Base-by-base conservation (phyloP, 495 filamentous ascomycete species). In the Aspergillus ellipticus region DNA sequence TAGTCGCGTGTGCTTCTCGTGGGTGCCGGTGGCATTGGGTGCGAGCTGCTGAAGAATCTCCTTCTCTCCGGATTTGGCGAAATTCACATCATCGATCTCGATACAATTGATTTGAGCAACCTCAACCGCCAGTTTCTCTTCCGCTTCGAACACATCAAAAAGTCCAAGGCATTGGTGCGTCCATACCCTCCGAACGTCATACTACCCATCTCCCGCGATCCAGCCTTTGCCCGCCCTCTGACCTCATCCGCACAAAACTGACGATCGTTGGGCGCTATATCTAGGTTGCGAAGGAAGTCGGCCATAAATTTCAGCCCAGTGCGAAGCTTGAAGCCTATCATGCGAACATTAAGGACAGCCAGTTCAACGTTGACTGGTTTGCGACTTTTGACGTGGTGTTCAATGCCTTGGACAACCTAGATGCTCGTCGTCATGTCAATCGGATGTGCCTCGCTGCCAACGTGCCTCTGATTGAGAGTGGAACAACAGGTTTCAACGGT, bases 101-200 rank as follows among this genome's bases (percentile, higher is more conserved):
- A 99, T 67, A 99, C 94, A 0, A 97, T 99, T 68, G 94, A 99
- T 63, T 77, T 99, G 5, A 96, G 90, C 75, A 99, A 99, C 64
- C 80, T 99, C 46, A 99, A 99, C 64, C 90, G 94, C 16, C 94
- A 99, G 67, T 99, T 99, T 63, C 85, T 99, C 47, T 99, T 99
- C 74, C 83, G 92, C 42, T 88, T 93, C 63, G 92, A 97, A 65
- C 94, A 99, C 65, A 97, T 99, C 72, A 96, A 96, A 68, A 96
- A 96, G 66, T 82, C 94, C 6, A 99, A 99, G 67, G 93, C 94
- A 56, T 74, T 96, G 74, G 94, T 96, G 78, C 60, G 87, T 73
- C 28, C 7, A 16, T 19, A 26, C n/a, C 24, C 35, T 28, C 37
- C 10, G 26, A 29, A 29, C 53, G n/a, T 50, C 31, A 47, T 31